These are phyloP conservation scores for Gremmenia infestans DNA, from an alignment of 2,329 filamentous ascomycete genomes.

Conservation along the genomic window DNA sequence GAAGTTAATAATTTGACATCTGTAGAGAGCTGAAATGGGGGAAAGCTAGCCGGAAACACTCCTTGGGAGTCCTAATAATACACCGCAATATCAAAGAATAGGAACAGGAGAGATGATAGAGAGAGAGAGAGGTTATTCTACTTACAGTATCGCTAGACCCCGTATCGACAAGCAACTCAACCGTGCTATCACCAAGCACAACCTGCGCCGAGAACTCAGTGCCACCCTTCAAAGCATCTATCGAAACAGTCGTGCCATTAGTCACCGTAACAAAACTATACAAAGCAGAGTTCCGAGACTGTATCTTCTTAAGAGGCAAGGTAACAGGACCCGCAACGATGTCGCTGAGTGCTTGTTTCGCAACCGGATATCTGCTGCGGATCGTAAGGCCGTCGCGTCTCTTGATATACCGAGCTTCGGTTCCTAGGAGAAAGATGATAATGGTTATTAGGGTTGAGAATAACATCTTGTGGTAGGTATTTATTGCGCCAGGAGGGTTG, in stretches of 20 bases:
- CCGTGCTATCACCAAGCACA: conserved; percentile 30
- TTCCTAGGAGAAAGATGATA: neutral
- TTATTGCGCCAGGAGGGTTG: too few species aligned
- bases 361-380: neutral
- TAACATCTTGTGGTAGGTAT: neutral
- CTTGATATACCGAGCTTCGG: neutral
- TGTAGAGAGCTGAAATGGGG: too few species aligned
- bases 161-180: conserved; percentile 40
- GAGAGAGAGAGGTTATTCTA: too few species aligned
- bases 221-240: neutral
- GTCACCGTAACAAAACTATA: neutral
- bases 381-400: neutral
- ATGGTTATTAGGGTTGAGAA: neutral
- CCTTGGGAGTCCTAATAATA: too few species aligned
- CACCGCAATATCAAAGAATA: too few species aligned
- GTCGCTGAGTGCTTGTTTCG: neutral
- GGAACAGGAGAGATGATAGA: too few species aligned
- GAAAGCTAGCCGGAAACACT: too few species aligned
- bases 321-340: neutral
- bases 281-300: neutral
- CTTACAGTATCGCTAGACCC: conserved; percentile 39
- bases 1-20: too few species aligned
- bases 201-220: conserved; percentile 3
- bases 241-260: neutral
- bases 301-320: neutral